Percentiles rank a stretch among this genome's conserved stretches.
phyloP scores from a whole-genome alignment of 352 stramenopile genomes.

The Halophytophthora batemanensis region DNA sequence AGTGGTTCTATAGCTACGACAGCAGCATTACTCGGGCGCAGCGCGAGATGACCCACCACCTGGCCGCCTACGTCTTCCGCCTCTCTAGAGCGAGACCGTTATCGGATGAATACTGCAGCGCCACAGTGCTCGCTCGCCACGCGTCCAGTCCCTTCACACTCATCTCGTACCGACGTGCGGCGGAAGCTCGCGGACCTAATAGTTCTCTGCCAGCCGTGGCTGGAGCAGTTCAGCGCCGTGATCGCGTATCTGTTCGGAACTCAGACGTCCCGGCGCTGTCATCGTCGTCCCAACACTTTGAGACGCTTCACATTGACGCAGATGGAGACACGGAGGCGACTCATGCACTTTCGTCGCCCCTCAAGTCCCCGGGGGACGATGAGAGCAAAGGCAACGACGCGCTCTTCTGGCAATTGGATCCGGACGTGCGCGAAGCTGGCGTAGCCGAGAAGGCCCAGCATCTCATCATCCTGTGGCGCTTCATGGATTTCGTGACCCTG shows the following conservation, averaged over 20 bases:
- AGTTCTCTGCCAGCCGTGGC: conserved; percentile 13
- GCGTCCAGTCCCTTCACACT: conserved; percentile 31
- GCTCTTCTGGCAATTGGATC: conserved; percentile 1
- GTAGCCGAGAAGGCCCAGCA: conserved; percentile 11
- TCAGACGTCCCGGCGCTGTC: too few species aligned
- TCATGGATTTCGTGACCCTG: conserved; percentile 9
- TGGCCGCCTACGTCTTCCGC: conserved; percentile 40
- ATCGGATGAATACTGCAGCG: conserved; percentile 3
- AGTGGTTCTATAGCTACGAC: conserved; percentile 55
- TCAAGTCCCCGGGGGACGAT: too few species aligned
- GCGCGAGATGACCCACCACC: conserved; percentile 43
- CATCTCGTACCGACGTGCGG: conserved; percentile 34
- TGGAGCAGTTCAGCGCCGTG: background rate
- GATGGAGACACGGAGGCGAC: background rate
- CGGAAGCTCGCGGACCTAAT: conserved; percentile 1
- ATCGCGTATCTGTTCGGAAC: background rate
- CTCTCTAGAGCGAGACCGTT: conserved; percentile 3
- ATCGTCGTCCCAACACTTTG: too few species aligned
- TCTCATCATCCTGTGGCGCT: conserved; percentile 16
- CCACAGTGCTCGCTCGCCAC: conserved; percentile 29
- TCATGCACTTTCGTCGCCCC: background rate
- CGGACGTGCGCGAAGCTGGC: background rate
- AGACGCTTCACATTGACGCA: background rate
- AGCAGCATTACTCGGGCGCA: conserved; percentile 42
- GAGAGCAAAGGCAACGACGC: background rate